These are phyloP conservation scores for Ceratocystis papillata DNA, from an alignment of 2,329 filamentous ascomycete genomes.

Conservation along the genomic window DNA sequence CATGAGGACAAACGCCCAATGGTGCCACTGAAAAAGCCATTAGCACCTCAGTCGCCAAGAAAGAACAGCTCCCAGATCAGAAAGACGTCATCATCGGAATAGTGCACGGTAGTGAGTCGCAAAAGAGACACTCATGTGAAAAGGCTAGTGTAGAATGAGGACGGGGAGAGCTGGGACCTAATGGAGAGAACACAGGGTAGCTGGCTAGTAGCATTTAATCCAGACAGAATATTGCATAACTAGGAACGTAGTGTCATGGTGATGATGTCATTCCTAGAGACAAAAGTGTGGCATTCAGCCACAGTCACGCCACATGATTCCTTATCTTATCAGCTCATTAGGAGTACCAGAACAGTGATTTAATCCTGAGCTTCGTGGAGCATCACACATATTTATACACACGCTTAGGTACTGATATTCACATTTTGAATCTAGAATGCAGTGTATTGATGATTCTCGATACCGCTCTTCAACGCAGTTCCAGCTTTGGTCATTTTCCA, in stretches of 20 bases:
- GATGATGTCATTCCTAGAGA: background rate
- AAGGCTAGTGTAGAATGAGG: background rate
- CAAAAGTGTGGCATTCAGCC: background rate
- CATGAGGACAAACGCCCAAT: background rate
- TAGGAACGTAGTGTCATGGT: background rate
- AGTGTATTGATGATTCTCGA: constrained; percentile 61
- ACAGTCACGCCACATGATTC: background rate
- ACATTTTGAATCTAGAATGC: background rate
- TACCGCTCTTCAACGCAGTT: constrained; percentile 88
- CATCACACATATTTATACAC: background rate
- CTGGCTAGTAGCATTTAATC: background rate
- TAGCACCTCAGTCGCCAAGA: background rate
- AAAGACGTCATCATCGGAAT: constrained; percentile 6
- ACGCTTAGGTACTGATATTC: background rate
- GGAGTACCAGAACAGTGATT: background rate
- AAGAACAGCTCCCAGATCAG: background rate
- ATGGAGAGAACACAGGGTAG: background rate
- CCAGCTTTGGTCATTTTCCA: constrained; percentile 83
- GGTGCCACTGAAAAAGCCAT: background rate
- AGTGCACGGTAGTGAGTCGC: constrained; percentile 2
- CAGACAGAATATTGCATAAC: background rate
- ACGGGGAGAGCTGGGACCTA: background rate
- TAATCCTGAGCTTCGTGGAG: background rate
- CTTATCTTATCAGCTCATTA: background rate
- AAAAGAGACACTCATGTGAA: background rate